A percentile compares a stretch with the other conserved stretches of the same genome.
Evolutionary conservation across 176 grass and related monocot genomes (phyloP).

Genomic region (Phyllostachys edulis): DNA sequence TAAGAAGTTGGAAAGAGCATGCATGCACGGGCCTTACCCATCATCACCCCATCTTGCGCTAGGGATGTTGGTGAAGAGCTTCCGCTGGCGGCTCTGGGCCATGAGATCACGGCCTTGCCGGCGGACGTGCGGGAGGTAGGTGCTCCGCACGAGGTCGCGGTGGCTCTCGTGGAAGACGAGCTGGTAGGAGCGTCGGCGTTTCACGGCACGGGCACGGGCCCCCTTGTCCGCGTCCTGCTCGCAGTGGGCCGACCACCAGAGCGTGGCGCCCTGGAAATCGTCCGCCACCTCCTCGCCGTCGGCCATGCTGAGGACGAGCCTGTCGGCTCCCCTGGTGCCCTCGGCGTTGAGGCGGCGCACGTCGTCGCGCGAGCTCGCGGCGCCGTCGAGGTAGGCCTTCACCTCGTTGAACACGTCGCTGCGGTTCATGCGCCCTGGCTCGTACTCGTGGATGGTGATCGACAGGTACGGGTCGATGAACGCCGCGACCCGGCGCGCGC

Average conservation of each 20-base stretch:
- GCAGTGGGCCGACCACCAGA: conserved; percentile 39
- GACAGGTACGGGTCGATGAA: conserved; percentile 53
- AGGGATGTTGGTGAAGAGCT: conserved; percentile 62
- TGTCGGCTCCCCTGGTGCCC: conserved; percentile 35
- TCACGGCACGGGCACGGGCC: not conserved
- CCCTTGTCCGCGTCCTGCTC: not conserved
- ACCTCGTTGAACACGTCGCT: conserved; percentile 50
- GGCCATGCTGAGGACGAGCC: conserved; percentile 45
- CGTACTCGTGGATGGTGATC: conserved; percentile 52
- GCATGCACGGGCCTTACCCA: not conserved
- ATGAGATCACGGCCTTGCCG: conserved; percentile 33
- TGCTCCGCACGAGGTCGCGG: conserved; percentile 24
- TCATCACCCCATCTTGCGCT: not conserved
- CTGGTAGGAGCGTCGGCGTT: conserved; percentile 22
- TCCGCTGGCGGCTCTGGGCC: conserved; percentile 38
- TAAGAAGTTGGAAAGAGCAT: too few relatives aligned
- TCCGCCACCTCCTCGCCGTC: conserved; percentile 53
- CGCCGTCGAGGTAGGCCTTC: conserved; percentile 46
- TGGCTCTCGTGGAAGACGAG: conserved; percentile 49
- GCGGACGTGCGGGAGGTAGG: conserved; percentile 48
- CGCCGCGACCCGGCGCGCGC: conserved; percentile 35
- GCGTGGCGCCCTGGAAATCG: not conserved
- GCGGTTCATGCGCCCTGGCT: conserved; percentile 34
- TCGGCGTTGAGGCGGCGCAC: conserved; percentile 46
- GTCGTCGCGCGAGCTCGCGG: not conserved